Conservation (phyloP, 495 filamentous ascomycete genomes). For the Parachaetomium inaequale region DNA sequence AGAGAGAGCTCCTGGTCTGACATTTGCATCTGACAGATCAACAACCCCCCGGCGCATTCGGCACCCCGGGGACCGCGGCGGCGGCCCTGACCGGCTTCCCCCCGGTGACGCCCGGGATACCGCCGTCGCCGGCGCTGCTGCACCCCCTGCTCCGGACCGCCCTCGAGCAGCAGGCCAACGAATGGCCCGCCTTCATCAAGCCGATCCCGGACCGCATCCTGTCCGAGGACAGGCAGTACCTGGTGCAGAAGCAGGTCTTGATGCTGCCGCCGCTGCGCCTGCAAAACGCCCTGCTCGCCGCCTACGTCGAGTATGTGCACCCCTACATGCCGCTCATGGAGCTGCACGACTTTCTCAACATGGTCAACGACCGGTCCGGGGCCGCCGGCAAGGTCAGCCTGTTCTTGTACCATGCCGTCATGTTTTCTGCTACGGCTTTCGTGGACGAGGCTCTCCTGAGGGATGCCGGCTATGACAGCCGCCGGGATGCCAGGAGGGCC, state of each 20-base stretch:
- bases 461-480: conserved; percentile 62
- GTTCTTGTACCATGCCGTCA: conserved; percentile 74
- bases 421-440: conserved; percentile 77
- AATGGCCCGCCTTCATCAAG: conserved; percentile 68
- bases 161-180: conserved; percentile 6
- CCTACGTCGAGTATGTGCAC: conserved; percentile 79
- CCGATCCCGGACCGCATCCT: conserved; percentile 64
- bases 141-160: conserved; percentile 4
- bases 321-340: conserved; percentile 88
- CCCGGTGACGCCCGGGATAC: conserved; percentile 4
- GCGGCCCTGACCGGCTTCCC: conserved; percentile 8
- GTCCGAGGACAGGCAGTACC: conserved; percentile 70
- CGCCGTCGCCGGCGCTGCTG: background rate
- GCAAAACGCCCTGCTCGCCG: conserved; percentile 68
- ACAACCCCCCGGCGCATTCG: conserved; percentile 11
- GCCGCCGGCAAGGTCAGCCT: conserved; percentile 66
- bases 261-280: conserved; percentile 61
- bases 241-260: conserved; percentile 71
- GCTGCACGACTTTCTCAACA: conserved; percentile 65
- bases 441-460: conserved; percentile 67
- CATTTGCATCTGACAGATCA: conserved; percentile 33
- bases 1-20: conserved; percentile 13
- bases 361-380: conserved; percentile 62
- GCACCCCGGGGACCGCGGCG: background rate
- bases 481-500: conserved; percentile 70